Percentiles rank a stretch among this genome's conserved stretches.
Evolutionary conservation across 805 yeast genomes (phyloP).

Genomic region (Ascoidea tarda): DNA sequence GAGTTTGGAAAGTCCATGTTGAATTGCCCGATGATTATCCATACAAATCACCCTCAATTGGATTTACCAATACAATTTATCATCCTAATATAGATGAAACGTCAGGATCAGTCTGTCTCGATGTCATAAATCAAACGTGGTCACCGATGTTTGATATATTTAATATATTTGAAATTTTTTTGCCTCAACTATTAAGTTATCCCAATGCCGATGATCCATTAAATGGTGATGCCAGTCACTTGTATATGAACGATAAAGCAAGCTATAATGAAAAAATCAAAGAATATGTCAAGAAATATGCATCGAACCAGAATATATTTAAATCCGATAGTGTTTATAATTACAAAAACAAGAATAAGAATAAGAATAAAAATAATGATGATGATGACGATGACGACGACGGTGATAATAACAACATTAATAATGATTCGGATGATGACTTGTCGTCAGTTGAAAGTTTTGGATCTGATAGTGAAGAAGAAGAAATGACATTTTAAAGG

Average conservation of each 20-base stretch:
- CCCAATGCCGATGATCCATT: conserved; percentile 94
- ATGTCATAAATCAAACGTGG: conserved; percentile 96
- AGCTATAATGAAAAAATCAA: conserved; percentile 57
- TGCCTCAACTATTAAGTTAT: conserved; percentile 82
- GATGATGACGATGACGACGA: conserved; percentile 31
- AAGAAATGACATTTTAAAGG: conserved; percentile 9
- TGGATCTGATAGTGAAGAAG: conserved; percentile 10
- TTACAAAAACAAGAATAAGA: conserved; percentile 20
- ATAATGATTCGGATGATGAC: conserved; percentile 9
- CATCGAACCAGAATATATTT: conserved; percentile 27
- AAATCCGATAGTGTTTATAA: conserved; percentile 17
- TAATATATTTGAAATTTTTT: conserved; percentile 82
- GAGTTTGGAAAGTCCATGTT: conserved; percentile 82
- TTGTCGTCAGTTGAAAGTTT: conserved; percentile 9
- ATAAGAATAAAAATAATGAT: conserved; percentile 34
- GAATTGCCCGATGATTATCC: conserved; percentile 95
- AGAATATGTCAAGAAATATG: conserved; percentile 61
- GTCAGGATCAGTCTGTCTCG: conserved; percentile 86
- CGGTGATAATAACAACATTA: conserved; percentile 10
- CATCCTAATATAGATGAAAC: conserved; percentile 93
- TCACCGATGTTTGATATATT: conserved; percentile 91
- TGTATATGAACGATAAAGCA: conserved; percentile 55
- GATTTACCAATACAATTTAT: conserved; percentile 79
- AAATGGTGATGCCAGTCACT: conserved; percentile 77
- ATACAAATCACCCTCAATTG: conserved; percentile 89